A percentile compares a stretch with the other conserved stretches of the same genome.
phyloP scores from a whole-genome alignment of 2,329 filamentous ascomycete species.

The Xylogone sp. region DNA sequence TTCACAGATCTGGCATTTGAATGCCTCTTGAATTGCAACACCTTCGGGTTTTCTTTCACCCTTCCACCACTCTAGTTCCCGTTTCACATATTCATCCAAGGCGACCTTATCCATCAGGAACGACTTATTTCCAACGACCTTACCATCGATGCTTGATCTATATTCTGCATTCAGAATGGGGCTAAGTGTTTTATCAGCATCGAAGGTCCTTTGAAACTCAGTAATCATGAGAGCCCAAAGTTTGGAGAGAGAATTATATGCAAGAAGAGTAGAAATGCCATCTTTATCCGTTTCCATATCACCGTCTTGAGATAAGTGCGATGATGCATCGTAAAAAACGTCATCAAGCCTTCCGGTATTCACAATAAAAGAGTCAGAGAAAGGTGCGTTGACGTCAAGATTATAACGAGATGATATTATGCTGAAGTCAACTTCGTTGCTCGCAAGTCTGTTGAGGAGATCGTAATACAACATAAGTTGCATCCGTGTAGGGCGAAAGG shows the following conservation, averaged over 20 bases:
- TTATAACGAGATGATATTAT: constrained; percentile 68
- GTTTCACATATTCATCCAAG: constrained; percentile 62
- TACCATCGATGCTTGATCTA: constrained; percentile 40
- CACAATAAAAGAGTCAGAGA: constrained; percentile 76
- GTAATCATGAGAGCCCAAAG: constrained; percentile 62
- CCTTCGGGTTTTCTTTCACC: constrained; percentile 70
- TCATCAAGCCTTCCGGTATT: constrained; percentile 69
- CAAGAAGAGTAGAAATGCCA: constrained; percentile 38
- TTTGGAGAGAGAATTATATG: constrained; percentile 54
- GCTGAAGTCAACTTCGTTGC: constrained; percentile 65
- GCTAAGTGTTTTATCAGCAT: constrained; percentile 50
- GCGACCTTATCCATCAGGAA: constrained; percentile 63
- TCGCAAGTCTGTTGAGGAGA: constrained; percentile 73
- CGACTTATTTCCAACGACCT: constrained; percentile 52
- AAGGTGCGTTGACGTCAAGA: constrained; percentile 59
- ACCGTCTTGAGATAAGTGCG: constrained; percentile 27
- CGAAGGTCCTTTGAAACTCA: constrained; percentile 45
- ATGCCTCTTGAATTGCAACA: constrained; percentile 79
- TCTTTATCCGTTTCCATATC: constrained; percentile 21
- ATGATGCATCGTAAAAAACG: constrained; percentile 48
- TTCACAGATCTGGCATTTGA: constrained; percentile 82
- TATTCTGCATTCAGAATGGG: constrained; percentile 56
- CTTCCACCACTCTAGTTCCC: constrained; percentile 84
- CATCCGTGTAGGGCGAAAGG: constrained; percentile 72
- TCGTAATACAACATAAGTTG: constrained; percentile 89